Percentiles rank a stretch among this genome's conserved stretches.
phyloP scores from a whole-genome alignment of 2,329 filamentous ascomycete species.

The Paecilomyces sp. region DNA sequence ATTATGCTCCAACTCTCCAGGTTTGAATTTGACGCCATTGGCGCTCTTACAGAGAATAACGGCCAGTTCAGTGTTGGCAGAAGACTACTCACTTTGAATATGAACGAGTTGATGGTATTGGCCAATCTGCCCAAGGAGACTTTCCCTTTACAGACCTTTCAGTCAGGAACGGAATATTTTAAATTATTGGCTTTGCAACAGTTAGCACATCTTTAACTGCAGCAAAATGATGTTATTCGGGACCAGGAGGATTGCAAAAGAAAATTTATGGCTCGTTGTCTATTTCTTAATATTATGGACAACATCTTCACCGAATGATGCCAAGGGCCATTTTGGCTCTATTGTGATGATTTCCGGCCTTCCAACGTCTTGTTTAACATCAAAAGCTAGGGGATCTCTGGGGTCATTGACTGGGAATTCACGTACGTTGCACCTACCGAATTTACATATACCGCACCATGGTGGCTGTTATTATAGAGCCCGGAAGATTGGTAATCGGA shows the following conservation, averaged over 20 bases:
- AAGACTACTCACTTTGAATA: too few relatives aligned
- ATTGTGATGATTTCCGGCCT: conserved; percentile 24
- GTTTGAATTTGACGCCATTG: not conserved
- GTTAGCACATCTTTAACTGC: conserved; percentile 3
- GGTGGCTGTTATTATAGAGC: conserved; percentile 14
- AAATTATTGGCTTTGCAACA: too few relatives aligned
- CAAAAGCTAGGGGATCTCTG: conserved; percentile 9
- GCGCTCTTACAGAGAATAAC: not conserved
- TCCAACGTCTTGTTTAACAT: conserved; percentile 18
- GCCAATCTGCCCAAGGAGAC: too few relatives aligned
- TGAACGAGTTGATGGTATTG: too few relatives aligned
- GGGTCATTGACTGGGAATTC: conserved; percentile 22
- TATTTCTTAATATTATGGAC: conserved; percentile 15
- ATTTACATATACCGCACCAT: conserved; percentile 10
- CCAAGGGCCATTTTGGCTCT: conserved; percentile 16
- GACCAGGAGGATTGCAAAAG: conserved; percentile 15
- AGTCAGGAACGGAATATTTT: too few relatives aligned
- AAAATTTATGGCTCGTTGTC: conserved; percentile 18
- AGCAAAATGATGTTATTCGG: conserved; percentile 19
- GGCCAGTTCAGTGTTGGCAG: not conserved
- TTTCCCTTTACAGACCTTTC: too few relatives aligned
- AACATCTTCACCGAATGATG: conserved; percentile 7
- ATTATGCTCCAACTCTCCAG: not conserved
- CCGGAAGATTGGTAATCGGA: conserved; percentile 17
- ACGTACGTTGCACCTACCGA: conserved; percentile 17